These are phyloP conservation scores for Termitomyces sp. DNA, from an alignment of 768 basidiomycete genomes.

Conservation along the genomic window DNA sequence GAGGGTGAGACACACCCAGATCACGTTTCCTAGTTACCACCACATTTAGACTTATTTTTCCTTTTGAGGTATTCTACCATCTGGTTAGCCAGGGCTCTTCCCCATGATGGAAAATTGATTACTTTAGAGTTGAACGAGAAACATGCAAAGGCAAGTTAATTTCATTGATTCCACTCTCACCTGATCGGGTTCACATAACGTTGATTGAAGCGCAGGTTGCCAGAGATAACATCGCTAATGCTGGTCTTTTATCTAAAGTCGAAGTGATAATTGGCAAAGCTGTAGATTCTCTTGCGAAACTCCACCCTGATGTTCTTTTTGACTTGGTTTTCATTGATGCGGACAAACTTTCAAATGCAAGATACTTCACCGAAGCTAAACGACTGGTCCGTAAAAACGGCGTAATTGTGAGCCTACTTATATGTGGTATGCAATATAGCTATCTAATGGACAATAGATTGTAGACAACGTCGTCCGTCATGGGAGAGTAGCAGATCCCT, in stretches of 20 bases:
- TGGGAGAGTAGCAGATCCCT: conserved; percentile 40
- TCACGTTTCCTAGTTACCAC: not conserved
- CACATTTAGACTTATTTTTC: not conserved
- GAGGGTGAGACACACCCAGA: conserved; percentile 37
- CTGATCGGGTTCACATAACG: not conserved
- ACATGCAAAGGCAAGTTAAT: conserved; percentile 36
- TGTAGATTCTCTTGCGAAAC: conserved; percentile 39
- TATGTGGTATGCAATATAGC: not conserved
- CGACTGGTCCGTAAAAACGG: conserved; percentile 55
- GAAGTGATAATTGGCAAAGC: conserved; percentile 49
- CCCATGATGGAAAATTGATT: conserved; percentile 42
- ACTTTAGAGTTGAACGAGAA: conserved; percentile 43
- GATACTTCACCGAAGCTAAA: conserved; percentile 58
- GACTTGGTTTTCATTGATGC: conserved; percentile 74
- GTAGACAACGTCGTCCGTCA: conserved; percentile 59
- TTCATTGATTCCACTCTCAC: not conserved
- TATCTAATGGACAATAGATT: conserved; percentile 28
- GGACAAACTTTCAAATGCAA: conserved; percentile 51
- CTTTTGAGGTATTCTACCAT: conserved; percentile 37
- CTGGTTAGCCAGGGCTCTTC: conserved; percentile 41
- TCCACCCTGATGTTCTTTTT: conserved; percentile 47
- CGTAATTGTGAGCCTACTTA: conserved; percentile 43
- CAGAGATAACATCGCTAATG: conserved; percentile 47
- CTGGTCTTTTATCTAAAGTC: conserved; percentile 46
- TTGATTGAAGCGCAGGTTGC: conserved; percentile 40